Evolutionary conservation across 148 eudicot genomes (phyloP).

Genomic region (Camellia lanceoleosa): DNA sequence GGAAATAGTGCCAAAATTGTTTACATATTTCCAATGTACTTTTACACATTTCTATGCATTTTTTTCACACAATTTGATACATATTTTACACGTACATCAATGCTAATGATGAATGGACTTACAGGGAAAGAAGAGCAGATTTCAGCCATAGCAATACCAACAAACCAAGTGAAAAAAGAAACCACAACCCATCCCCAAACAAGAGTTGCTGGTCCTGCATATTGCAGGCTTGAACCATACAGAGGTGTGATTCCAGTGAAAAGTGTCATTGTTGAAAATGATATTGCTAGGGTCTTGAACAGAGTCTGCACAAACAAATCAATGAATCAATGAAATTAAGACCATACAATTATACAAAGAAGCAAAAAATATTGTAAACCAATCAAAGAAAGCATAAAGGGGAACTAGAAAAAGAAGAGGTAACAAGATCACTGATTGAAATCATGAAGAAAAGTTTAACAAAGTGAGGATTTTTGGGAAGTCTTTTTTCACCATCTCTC

Average conservation of each 20-base stretch:
- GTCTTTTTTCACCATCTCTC: constrained; percentile 47
- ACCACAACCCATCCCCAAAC: constrained; percentile 75
- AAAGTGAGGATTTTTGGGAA: background rate
- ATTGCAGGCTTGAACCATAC: constrained; percentile 59
- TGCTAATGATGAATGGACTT: constrained; percentile 7
- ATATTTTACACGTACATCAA: too few species aligned
- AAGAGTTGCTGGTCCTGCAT: constrained; percentile 61
- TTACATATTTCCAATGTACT: too few species aligned
- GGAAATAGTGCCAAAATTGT: too few species aligned
- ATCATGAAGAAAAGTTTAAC: background rate
- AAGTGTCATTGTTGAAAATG: constrained; percentile 63
- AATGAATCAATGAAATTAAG: background rate
- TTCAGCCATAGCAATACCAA: constrained; percentile 67
- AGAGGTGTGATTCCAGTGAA: constrained; percentile 65
- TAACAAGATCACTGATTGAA: background rate
- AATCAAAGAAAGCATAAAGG: background rate
- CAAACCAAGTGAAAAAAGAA: constrained; percentile 58
- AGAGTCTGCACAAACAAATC: constrained; percentile 35
- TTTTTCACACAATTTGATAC: too few species aligned
- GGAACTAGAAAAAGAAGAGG: background rate
- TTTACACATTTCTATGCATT: too few species aligned
- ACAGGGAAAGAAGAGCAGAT: constrained; percentile 77
- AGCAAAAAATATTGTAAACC: too few species aligned
- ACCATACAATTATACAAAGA: background rate
- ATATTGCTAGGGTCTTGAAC: constrained; percentile 65